These are phyloP conservation scores for Diaporthe sp. DNA, from an alignment of 2,329 filamentous ascomycete genomes.

Conservation along the genomic window DNA sequence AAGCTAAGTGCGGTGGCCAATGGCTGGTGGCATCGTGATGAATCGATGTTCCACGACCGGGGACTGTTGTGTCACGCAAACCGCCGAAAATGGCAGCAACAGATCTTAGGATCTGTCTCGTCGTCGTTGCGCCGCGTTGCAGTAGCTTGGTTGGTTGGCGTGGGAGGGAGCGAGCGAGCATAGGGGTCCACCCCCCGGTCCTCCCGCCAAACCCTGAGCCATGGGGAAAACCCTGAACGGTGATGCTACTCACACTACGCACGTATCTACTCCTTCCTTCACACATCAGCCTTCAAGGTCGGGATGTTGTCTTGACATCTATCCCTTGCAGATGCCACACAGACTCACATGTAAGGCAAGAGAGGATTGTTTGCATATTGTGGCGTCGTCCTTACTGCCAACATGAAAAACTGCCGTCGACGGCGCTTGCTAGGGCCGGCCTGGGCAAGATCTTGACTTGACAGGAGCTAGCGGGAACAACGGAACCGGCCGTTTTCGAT, in stretches of 20 bases:
- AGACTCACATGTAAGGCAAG: slow-evolving; percentile 28
- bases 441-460: slow-evolving; percentile 9
- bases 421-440: slow-evolving; percentile 26
- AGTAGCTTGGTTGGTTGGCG: not conserved
- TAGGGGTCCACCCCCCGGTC: not conserved
- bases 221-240: not conserved
- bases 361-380: slow-evolving; percentile 19
- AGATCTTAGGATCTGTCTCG: slow-evolving; percentile 31
- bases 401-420: slow-evolving; percentile 28
- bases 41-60: slow-evolving; percentile 38
- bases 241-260: not conserved
- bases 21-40: slow-evolving; percentile 31
- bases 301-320: slow-evolving; percentile 26
- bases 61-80: slow-evolving; percentile 39
- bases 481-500: slow-evolving; percentile 38
- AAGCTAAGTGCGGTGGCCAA: slow-evolving; percentile 13
- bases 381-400: slow-evolving; percentile 30
- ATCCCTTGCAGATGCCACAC: slow-evolving; percentile 33
- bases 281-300: not conserved
- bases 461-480: slow-evolving; percentile 24
- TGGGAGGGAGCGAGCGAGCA: not conserved
- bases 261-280: not conserved
- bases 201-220: not conserved
- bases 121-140: slow-evolving; percentile 1
- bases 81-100: slow-evolving; percentile 31